Base-by-base conservation (phyloP, 108 stramenopile species). In the Conticribra weissflogii region DNA sequence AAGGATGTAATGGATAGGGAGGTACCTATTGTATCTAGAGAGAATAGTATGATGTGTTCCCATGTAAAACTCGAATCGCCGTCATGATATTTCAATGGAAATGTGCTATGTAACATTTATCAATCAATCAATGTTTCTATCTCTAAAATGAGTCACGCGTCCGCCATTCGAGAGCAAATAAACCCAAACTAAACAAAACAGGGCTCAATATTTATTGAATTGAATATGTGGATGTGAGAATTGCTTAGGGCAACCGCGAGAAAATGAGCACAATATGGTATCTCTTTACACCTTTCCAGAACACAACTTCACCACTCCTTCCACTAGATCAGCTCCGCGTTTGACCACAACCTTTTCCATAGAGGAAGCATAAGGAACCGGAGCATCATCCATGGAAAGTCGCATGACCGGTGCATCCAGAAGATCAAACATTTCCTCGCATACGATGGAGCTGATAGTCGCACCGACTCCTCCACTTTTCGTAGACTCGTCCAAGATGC, bases 301-400 rank as follows among this genome's bases (percentile, higher is more conserved):
- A 19, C 72, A 73, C 27, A 82, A 47, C 16, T 69, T 74, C 12
- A 2, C 22, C 14, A 76, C 75, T 27, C 67, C 81, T 8, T 58
- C 52, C 21, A 82, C 66, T 3, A 82, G 72, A 63, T 82, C 81
- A 17, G 58, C 22, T 21, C 76, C 77, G 3, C 81, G 76, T 60
- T 82, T 82, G 27, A 82, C 81, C n/a, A 82, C 78, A 27, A 57
- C 50, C 70, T 85, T 68, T 47, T 88, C 87, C 82, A 88, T 88
- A 27, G 68, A 47, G 25, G 68, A 66, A 0, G 87, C 87, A 61
- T 88, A 88, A 2, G 87, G 87, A 22, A 88, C 87, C 22, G 87
- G 87, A 0, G 87, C 79, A 62, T 88, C 83, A 57, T 85, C 86
- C 87, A 88, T 88, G 41, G 84, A 83, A 28, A 88, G 78, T 9